Evolutionary conservation across 1,139 yeast species (phyloP).

Genomic region (Yamadazyma blattariae): DNA sequence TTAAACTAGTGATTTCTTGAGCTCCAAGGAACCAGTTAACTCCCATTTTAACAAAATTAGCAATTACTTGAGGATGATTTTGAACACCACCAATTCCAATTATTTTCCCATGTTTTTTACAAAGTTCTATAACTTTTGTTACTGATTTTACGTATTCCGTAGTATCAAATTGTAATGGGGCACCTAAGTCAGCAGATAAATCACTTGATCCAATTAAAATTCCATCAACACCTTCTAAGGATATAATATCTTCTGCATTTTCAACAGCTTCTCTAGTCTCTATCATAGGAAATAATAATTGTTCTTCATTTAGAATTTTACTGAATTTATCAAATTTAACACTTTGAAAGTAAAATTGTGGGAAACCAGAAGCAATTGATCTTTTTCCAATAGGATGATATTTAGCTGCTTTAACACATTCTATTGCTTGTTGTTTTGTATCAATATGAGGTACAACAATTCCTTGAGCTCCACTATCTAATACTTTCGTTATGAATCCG

Average conservation of each 20-base stretch:
- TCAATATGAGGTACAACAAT: slow-evolving; percentile 2
- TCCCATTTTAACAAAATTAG: neutral
- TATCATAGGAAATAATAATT: slow-evolving; percentile 1
- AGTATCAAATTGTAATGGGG: neutral
- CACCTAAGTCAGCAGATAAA: neutral
- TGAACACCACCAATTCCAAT: slow-evolving; percentile 2
- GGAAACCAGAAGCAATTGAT: slow-evolving; percentile 1
- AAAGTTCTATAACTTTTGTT: neutral
- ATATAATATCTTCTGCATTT: neutral
- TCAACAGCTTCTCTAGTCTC: slow-evolving; percentile 1
- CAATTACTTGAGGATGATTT: slow-evolving; percentile 1
- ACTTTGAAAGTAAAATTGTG: slow-evolving; percentile 1
- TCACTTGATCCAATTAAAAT: slow-evolving; percentile 2
- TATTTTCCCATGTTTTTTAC: neutral
- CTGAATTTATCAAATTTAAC: neutral
- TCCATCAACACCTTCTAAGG: neutral
- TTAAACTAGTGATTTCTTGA: slow-evolving; percentile 1
- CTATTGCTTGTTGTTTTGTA: neutral
- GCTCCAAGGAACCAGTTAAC: slow-evolving; percentile 1
- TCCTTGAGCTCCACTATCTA: slow-evolving; percentile 2
- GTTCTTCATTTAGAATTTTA: neutral
- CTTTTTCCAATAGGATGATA: slow-evolving; percentile 1
- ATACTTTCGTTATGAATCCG: slow-evolving; percentile 1
- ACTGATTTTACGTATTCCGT: neutral
- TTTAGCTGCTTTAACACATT: slow-evolving; percentile 1